phyloP scores from a whole-genome alignment of 176 grass and related monocot species.

The Aegilops bicornis region DNA sequence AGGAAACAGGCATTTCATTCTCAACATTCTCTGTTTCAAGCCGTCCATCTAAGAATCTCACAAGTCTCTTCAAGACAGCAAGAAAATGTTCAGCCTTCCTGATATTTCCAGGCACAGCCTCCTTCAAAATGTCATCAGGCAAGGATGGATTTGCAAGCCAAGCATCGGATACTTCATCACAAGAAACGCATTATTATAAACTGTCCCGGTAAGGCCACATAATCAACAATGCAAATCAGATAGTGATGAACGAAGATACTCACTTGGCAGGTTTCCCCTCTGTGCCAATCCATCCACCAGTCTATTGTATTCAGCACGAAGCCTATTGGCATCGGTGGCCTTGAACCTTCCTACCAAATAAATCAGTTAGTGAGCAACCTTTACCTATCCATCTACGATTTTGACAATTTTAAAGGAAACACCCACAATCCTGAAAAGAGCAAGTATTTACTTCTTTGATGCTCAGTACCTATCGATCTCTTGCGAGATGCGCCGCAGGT shows the following conservation, averaged over 20 bases:
- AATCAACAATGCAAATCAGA: not conserved
- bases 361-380: slow-evolving; percentile 40
- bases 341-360: slow-evolving; percentile 99
- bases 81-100: slow-evolving; percentile 93
- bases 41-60: slow-evolving; percentile 65
- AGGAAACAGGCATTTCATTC: slow-evolving; percentile 81
- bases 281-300: slow-evolving; percentile 89
- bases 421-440: not conserved
- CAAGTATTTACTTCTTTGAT: not conserved
- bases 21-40: slow-evolving; percentile 85
- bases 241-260: slow-evolving; percentile 27
- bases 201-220: not conserved
- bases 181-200: slow-evolving; percentile 23
- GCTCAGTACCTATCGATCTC: slow-evolving; percentile 81
- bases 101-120: slow-evolving; percentile 95
- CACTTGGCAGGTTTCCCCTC: slow-evolving; percentile 87
- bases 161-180: slow-evolving; percentile 75
- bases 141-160: slow-evolving; percentile 85
- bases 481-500: slow-evolving; percentile 64
- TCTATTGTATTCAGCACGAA: slow-evolving; percentile 89
- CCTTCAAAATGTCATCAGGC: slow-evolving; percentile 88
- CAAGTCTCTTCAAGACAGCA: slow-evolving; percentile 71
- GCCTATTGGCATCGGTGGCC: slow-evolving; percentile 92
- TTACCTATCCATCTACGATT: not conserved
- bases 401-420: not conserved